phyloP scores from a whole-genome alignment of 306 rosid species.

The Mimosa pudica region DNA sequence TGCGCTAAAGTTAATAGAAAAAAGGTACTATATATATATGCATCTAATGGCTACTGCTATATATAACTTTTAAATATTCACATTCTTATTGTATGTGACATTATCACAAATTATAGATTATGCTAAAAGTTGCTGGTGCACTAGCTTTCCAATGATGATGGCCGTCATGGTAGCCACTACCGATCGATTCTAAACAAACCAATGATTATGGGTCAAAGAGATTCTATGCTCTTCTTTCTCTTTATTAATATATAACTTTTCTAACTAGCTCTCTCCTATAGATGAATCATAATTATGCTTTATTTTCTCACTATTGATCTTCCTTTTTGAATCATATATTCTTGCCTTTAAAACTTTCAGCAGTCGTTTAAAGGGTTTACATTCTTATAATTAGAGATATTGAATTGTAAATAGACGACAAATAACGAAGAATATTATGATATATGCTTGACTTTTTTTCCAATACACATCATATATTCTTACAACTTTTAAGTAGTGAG shows the following conservation, averaged over 20 bases:
- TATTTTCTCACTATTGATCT: conserved; percentile 26
- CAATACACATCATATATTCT: background rate
- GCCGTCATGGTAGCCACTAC: conserved; percentile 60
- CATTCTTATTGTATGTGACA: conserved; percentile 27
- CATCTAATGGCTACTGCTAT: conserved; percentile 19
- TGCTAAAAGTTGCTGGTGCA: conserved; percentile 46
- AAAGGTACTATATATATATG: background rate
- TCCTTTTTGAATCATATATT: conserved; percentile 39
- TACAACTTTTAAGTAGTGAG: background rate
- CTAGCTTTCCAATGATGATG: conserved; percentile 69
- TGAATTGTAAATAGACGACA: conserved; percentile 10
- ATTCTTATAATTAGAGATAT: conserved; percentile 37
- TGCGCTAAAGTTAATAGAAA: conserved; percentile 36
- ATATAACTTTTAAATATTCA: conserved; percentile 30
- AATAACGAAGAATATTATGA: conserved; percentile 30
- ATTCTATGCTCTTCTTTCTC: conserved; percentile 34
- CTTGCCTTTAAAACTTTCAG: conserved; percentile 37
- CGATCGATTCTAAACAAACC: conserved; percentile 52
- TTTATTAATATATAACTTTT: background rate
- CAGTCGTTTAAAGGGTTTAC: conserved; percentile 34
- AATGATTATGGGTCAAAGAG: conserved; percentile 57
- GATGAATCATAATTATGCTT: conserved; percentile 38
- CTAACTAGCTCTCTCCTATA: conserved; percentile 3
- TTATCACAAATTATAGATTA: conserved; percentile 36
- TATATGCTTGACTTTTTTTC: conserved; percentile 29